These are phyloP conservation scores for Suillus luteus DNA, from an alignment of 768 basidiomycete genomes.

Conservation along the genomic window DNA sequence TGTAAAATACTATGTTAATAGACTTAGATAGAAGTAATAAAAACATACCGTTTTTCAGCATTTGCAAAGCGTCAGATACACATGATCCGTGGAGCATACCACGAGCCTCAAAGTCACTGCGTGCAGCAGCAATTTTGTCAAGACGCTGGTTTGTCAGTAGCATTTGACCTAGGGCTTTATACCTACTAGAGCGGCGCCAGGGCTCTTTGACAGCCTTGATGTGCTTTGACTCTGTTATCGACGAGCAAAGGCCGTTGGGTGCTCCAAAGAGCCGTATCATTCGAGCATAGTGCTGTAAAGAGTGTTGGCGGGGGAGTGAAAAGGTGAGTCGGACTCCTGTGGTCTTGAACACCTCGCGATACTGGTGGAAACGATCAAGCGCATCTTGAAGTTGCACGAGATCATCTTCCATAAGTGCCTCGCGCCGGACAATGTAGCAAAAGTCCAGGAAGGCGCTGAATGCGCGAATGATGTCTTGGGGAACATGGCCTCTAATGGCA, in stretches of 20 bases:
- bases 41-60: too few relatives aligned
- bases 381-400: constrained; percentile 6
- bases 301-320: background rate
- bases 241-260: constrained; percentile 24
- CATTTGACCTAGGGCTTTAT: too few relatives aligned
- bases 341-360: background rate
- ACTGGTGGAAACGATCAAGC: background rate
- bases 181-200: too few relatives aligned
- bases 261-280: constrained; percentile 28
- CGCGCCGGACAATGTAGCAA: constrained; percentile 20
- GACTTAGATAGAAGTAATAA: too few relatives aligned
- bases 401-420: constrained; percentile 2
- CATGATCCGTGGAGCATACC: too few relatives aligned
- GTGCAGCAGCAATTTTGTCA: too few relatives aligned
- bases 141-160: too few relatives aligned
- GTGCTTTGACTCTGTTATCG: too few relatives aligned
- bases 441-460: constrained; percentile 29
- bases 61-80: too few relatives aligned
- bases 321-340: background rate
- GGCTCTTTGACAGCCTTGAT: too few relatives aligned
- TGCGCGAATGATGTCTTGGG: constrained; percentile 21
- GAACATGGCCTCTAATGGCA: constrained; percentile 34
- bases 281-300: constrained; percentile 4
- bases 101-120: too few relatives aligned
- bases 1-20: too few relatives aligned